Evolutionary conservation across 306 rosid species (phyloP).

Genomic region (Boehmeria nivea): DNA sequence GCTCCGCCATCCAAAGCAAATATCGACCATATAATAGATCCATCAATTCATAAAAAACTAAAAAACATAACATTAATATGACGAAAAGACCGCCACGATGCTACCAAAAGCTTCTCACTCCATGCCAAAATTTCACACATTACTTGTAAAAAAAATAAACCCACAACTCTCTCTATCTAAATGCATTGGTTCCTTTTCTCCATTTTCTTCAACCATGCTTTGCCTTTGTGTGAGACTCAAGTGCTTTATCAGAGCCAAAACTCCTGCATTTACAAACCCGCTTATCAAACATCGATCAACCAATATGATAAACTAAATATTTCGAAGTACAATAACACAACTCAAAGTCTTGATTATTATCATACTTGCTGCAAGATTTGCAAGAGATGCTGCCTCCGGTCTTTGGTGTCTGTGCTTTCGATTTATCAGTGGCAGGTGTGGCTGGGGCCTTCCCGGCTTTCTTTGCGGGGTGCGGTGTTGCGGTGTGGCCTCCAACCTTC

Average conservation of each 20-base stretch:
- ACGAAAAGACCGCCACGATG: not conserved
- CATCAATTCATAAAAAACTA: too few relatives aligned
- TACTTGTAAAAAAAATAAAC: too few relatives aligned
- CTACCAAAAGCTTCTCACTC: not conserved
- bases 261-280: constrained; percentile 23
- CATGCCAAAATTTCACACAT: too few relatives aligned
- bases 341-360: too few relatives aligned
- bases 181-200: too few relatives aligned
- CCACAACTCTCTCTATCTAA: too few relatives aligned
- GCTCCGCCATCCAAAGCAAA: too few relatives aligned
- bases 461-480: constrained; percentile 82
- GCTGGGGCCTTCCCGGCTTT: constrained; percentile 51
- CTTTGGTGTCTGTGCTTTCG: constrained; percentile 45
- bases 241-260: constrained; percentile 55
- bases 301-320: too few relatives aligned
- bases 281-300: not conserved
- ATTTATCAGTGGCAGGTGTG: constrained; percentile 22
- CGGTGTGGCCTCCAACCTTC: constrained; percentile 50
- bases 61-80: too few relatives aligned
- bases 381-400: constrained; percentile 56
- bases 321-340: too few relatives aligned
- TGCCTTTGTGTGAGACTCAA: constrained; percentile 71
- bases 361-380: constrained; percentile 65
- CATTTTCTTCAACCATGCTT: constrained; percentile 40
- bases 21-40: too few relatives aligned